phyloP scores from a whole-genome alignment of 176 grass and related monocot genomes.

The Eleusine indica region DNA sequence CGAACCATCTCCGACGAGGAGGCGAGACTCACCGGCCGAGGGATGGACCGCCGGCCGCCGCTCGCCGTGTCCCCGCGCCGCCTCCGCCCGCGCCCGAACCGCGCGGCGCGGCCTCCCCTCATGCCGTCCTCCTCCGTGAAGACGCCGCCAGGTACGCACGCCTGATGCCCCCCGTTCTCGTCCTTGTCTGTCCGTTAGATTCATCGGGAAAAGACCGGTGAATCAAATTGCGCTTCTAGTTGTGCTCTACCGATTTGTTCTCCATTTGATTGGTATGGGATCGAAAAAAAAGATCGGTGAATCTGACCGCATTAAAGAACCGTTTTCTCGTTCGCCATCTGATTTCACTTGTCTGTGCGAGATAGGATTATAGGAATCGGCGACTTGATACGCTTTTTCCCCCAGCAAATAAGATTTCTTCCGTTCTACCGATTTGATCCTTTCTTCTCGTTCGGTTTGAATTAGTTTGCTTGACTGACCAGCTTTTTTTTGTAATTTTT shows the following conservation, averaged over 20 bases:
- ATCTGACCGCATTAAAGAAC: no score
- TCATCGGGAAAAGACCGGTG: not conserved
- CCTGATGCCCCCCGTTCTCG: no score
- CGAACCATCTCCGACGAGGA: not conserved
- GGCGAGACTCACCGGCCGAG: not conserved
- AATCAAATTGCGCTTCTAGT: not conserved
- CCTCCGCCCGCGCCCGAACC: constrained; percentile 69
- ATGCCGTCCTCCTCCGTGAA: constrained; percentile 38
- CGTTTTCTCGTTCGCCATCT: not conserved
- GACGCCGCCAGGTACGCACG: constrained; percentile 48
- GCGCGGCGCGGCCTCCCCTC: constrained; percentile 6
- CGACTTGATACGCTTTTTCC: not conserved
- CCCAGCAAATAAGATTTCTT: not conserved
- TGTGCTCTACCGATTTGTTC: not conserved
- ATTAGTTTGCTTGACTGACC: not conserved
- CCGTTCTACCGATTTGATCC: not conserved
- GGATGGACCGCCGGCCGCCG: constrained; percentile 67
- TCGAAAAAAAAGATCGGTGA: no score
- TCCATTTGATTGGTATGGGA: not conserved
- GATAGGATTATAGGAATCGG: not conserved
- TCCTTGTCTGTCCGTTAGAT: not conserved
- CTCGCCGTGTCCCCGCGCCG: constrained; percentile 73
- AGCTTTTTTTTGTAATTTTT: no score
- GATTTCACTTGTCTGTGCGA: constrained; percentile 1
- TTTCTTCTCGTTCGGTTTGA: not conserved